Evolutionary conservation across 352 stramenopile genomes (phyloP), one percentile per base, ranked within the genome.

Genomic region (Phytophthora brassicae): DNA sequence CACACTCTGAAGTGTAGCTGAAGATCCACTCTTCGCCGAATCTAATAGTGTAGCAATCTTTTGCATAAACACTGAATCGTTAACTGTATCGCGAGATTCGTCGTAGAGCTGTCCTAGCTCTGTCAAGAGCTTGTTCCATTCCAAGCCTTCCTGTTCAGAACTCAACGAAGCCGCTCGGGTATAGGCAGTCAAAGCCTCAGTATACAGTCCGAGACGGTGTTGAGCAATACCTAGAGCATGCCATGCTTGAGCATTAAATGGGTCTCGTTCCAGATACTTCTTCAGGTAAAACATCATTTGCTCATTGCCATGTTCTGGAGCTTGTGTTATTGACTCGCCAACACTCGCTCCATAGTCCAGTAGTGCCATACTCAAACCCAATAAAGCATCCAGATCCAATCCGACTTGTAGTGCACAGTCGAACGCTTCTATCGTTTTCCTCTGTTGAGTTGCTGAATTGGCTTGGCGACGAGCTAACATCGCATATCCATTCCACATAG

Each of bases 401-500:
- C 79, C 78, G 28, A 84, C 79, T 44, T 94, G 74, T 8, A 96
- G 64, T 22, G 85, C 85, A 57, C 87, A 96, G 42, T 77, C 70
- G 61, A 93, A 96, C 8, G 84, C 79, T 53, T 91, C 84, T 12
- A 84, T 72, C 11, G 80, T 57, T 64, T 89, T 88, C 23, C 60
- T 65, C 24, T 74, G 64, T 53, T 89, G 73, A 22, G 58, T 42
- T 17, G 49, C 28, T 12, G 53, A 84, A 28, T 13, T 67, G 28
- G 55, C 64, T 48, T 89, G 73, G 4, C 67, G 68, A 23, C 77
- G 74, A 66, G 80, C 79, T 14, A 96, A 57, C 70, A 96, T 84
- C 2, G 79, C 84, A 67, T 96, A 92, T 12, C 85, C 87, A 51
- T 88, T 91, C 87, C 87, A 96, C 85, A 96, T 94, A 12, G 79